Base-by-base conservation (phyloP, 2,329 filamentous ascomycete species). In the Apiospora koreana region DNA sequence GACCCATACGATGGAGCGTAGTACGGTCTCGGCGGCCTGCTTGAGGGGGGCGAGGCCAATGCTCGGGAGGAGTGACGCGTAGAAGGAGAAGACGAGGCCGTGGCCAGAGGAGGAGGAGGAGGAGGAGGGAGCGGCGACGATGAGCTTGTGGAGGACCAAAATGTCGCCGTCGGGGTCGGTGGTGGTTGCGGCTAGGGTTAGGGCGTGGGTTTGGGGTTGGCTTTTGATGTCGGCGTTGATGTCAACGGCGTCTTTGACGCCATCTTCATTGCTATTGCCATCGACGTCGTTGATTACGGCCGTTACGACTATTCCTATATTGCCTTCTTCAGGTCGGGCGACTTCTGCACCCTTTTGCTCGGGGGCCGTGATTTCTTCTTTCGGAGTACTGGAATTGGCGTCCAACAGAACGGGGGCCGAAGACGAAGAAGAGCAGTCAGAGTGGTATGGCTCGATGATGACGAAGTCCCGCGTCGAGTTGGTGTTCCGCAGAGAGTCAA, bases 81-180 rank as follows among this genome's bases (percentile, higher is more conserved):
- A 65, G n/a, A 65, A n/a, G n/a, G 64, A 65, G 38, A 65, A 25
- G 25, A 45, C 42, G n/a, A 65, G 38, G n/a, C 64, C 64, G 42
- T 65, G 64, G 16, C 7, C 35, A 8, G 3, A 8, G 35, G 35
- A 18, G 50, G n/a, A 35, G n/a, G 64, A 18, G 50, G n/a, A 35
- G n/a, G 64, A 12, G 6, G 38, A 28, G 12, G 42, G 38, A 21
- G 42, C 38, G 35, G n/a, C 38, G 38, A 65, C n/a, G 35, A 45
- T 35, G n/a, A 45, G 14, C 25, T 65, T 65, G 38, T 65, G 28
- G 12, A 65, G 35, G n/a, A 25, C 38, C 6, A 65, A 10, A 2
- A 65, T 28, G 42, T 65, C 64, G n/a, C 64, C 64, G 64, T 65
- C 64, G 5, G n/a, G 38, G 21, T 65, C 64, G 5, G 64, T n/a